Conservation (phyloP, 257 asterid genomes). For the Solanum habrochaites region DNA sequence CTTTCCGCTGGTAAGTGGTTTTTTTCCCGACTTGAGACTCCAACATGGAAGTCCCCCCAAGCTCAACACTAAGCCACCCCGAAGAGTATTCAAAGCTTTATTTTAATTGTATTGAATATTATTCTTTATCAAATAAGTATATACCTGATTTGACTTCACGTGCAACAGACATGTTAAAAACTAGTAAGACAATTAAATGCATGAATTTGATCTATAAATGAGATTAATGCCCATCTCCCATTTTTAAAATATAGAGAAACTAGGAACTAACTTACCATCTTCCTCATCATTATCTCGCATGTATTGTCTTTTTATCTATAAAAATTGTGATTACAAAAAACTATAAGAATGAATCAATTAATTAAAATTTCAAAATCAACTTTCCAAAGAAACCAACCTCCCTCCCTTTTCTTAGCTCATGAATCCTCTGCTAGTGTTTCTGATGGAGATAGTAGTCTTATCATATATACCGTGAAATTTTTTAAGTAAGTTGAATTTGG, state of each 20-base stretch:
- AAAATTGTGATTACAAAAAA: not conserved
- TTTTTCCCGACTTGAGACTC: too few relatives aligned
- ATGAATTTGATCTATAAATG: not conserved
- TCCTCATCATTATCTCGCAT: not conserved
- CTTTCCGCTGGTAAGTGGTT: too few relatives aligned
- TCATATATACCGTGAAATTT: not conserved
- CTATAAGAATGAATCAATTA: not conserved
- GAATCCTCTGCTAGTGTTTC: not conserved
- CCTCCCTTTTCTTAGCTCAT: not conserved
- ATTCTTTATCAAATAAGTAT: not conserved
- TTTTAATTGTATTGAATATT: too few relatives aligned
- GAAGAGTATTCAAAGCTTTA: not conserved
- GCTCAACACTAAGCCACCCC: too few relatives aligned
- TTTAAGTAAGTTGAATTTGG: not conserved
- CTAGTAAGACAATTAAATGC: not conserved
- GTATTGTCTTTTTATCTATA: not conserved
- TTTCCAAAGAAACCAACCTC: not conserved
- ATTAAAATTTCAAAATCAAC: not conserved
- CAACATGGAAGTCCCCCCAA: too few relatives aligned
- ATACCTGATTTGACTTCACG: not conserved
- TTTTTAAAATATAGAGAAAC: not conserved
- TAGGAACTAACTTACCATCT: not conserved
- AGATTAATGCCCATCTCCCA: not conserved
- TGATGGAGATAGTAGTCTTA: not conserved
- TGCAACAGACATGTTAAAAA: not conserved